Evolutionary conservation across 352 stramenopile genomes (phyloP).

Genomic region (Nannochloropsis limnetica): DNA sequence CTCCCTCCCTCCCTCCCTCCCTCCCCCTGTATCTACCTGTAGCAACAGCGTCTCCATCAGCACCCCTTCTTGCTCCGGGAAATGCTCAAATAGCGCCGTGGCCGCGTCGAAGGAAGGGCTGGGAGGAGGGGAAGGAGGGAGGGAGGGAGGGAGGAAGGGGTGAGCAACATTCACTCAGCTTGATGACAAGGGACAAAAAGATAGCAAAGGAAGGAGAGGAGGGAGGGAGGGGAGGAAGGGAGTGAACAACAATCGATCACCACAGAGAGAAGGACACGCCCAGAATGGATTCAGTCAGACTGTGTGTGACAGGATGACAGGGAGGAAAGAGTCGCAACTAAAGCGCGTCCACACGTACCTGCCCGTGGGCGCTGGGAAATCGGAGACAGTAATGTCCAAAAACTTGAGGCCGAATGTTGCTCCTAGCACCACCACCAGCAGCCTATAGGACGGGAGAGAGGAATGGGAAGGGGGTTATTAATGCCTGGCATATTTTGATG

Average conservation of each 20-base stretch:
- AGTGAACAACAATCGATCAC: neutral
- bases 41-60: neutral
- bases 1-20: too few species aligned
- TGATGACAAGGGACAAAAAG: too few species aligned
- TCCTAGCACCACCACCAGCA: neutral
- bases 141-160: neutral
- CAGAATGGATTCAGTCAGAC: too few species aligned
- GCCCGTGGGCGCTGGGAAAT: neutral
- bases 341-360: neutral
- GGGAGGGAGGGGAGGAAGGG: neutral
- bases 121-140: neutral
- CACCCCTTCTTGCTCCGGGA: neutral
- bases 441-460: neutral
- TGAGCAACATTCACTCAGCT: too few species aligned
- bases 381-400: neutral
- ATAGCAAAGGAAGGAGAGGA: too few species aligned
- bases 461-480: too few species aligned
- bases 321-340: too few species aligned
- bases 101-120: neutral
- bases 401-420: slow-evolving; percentile 12
- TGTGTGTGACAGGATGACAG: too few species aligned
- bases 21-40: neutral
- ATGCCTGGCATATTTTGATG: too few species aligned
- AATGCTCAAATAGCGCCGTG: neutral
- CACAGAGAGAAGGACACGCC: too few species aligned